phyloP scores from a whole-genome alignment of 2,329 filamentous ascomycete species.

The Microcera coccophila region DNA sequence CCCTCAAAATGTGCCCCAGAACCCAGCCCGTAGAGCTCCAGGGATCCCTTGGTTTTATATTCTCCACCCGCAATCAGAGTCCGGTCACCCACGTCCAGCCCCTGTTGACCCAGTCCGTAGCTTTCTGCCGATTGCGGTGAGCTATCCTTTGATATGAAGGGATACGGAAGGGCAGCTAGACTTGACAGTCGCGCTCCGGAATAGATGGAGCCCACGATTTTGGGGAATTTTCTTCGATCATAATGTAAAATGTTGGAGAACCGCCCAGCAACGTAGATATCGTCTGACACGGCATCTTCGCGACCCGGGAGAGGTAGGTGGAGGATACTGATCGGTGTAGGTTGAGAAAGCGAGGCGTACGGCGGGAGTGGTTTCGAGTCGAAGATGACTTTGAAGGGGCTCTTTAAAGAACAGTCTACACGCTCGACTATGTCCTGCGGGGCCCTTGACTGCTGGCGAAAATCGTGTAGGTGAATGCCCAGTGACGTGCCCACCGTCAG shows the following conservation, averaged over 20 bases:
- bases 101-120: slow-evolving; percentile 50
- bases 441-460: slow-evolving; percentile 45
- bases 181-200: slow-evolving; percentile 77
- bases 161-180: slow-evolving; percentile 64
- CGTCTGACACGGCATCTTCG: slow-evolving; percentile 58
- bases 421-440: slow-evolving; percentile 35
- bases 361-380: slow-evolving; percentile 50
- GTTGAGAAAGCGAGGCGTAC: slow-evolving; percentile 72
- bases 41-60: slow-evolving; percentile 85
- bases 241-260: slow-evolving; percentile 89
- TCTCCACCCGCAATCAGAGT: slow-evolving; percentile 80
- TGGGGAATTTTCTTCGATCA: slow-evolving; percentile 80
- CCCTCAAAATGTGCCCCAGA: slow-evolving; percentile 26
- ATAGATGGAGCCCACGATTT: slow-evolving; percentile 72
- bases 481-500: slow-evolving; percentile 80
- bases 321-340: slow-evolving; percentile 77
- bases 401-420: slow-evolving; percentile 29
- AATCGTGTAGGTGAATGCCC: slow-evolving; percentile 79
- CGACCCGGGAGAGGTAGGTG: slow-evolving; percentile 62
- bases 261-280: slow-evolving; percentile 84
- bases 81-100: slow-evolving; percentile 49
- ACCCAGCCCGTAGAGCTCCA: slow-evolving; percentile 75
- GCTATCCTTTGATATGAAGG: slow-evolving; percentile 57
- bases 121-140: slow-evolving; percentile 57
- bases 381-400: slow-evolving; percentile 41